Evolutionary conservation across 1,284 basidiomycete species (phyloP).

Genomic region (Pseudozyma flocculosa): DNA sequence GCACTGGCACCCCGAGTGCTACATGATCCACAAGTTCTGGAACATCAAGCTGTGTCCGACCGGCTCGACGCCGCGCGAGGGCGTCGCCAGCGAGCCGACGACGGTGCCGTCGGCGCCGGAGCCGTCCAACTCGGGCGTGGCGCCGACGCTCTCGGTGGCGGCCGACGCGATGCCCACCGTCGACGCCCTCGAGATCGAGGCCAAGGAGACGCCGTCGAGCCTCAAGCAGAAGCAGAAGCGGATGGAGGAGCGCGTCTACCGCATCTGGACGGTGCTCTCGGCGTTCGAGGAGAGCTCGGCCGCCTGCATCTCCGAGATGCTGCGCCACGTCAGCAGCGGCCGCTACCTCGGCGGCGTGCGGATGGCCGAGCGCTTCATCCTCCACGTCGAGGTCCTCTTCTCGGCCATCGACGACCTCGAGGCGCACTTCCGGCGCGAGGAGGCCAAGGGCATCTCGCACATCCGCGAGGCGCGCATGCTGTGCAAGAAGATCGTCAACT

Average conservation of each 20-base stretch:
- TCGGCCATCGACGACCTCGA: constrained; percentile 96
- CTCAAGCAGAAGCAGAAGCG: constrained; percentile 86
- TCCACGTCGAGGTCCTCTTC: constrained; percentile 97
- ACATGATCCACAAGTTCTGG: constrained; percentile 99
- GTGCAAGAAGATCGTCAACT: constrained; percentile 97
- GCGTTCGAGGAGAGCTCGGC: constrained; percentile 98
- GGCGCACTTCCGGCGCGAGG: constrained; percentile 77
- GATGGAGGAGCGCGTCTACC: constrained; percentile 97
- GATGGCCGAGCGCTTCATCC: constrained; percentile 97
- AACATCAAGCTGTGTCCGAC: constrained; percentile 79
- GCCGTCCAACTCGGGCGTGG: constrained; percentile 18
- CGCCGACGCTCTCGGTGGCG: constrained; percentile 5
- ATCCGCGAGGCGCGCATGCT: constrained; percentile 97
- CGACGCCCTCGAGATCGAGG: constrained; percentile 65
- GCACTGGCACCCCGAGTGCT: constrained; percentile 99
- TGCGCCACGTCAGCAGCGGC: constrained; percentile 88
- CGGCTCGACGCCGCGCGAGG: constrained; percentile 45
- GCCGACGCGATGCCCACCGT: constrained; percentile 23
- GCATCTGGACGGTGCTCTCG: constrained; percentile 98
- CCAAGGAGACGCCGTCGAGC: constrained; percentile 73
- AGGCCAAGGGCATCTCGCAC: constrained; percentile 80
- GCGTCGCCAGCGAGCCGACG: constrained; percentile 17
- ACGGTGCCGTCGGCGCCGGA: constrained; percentile 9
- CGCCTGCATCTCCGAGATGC: constrained; percentile 99
- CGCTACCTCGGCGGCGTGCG: constrained; percentile 94